A percentile compares a stretch with the other conserved stretches of the same genome.
Evolutionary conservation across 495 filamentous ascomycete species (phyloP).

Genomic region (Annulohypoxylon nitens): DNA sequence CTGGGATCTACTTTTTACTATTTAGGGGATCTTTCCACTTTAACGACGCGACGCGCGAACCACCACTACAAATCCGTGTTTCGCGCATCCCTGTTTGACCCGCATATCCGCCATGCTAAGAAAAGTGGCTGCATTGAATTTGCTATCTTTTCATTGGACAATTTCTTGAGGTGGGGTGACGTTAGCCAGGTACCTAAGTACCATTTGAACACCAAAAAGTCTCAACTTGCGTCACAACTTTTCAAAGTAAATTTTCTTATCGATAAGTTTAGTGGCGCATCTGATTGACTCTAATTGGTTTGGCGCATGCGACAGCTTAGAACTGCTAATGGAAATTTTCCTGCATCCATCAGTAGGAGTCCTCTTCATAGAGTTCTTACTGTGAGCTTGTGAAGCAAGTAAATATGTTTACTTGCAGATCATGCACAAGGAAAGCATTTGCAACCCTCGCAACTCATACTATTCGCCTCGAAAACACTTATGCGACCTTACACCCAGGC

Average conservation of each 20-base stretch:
- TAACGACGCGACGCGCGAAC: constrained; percentile 44
- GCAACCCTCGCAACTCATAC: constrained; percentile 19
- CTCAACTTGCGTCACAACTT: background rate
- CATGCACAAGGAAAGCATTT: constrained; percentile 52
- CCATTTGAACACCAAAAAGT: background rate
- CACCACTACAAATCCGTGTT: constrained; percentile 34
- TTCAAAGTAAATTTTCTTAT: background rate
- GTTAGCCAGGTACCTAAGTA: constrained; percentile 1
- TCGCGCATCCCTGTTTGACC: constrained; percentile 39
- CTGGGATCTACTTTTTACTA: constrained; percentile 5
- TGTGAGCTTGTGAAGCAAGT: constrained; percentile 5
- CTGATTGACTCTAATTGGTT: constrained; percentile 1
- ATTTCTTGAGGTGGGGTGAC: background rate
- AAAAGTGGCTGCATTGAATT: constrained; percentile 13
- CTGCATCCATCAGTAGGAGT: background rate
- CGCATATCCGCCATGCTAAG: background rate
- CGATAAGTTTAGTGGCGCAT: constrained; percentile 1
- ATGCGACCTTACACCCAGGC: constrained; percentile 7
- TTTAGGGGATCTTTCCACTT: constrained; percentile 44
- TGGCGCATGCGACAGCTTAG: constrained; percentile 26
- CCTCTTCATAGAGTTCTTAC: background rate
- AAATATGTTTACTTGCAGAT: constrained; percentile 58
- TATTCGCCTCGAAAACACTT: constrained; percentile 18
- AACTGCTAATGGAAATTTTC: constrained; percentile 6
- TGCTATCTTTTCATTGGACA: background rate